phyloP scores from a whole-genome alignment of 2,329 filamentous ascomycete species.

The Arthrobotrys conoides region DNA sequence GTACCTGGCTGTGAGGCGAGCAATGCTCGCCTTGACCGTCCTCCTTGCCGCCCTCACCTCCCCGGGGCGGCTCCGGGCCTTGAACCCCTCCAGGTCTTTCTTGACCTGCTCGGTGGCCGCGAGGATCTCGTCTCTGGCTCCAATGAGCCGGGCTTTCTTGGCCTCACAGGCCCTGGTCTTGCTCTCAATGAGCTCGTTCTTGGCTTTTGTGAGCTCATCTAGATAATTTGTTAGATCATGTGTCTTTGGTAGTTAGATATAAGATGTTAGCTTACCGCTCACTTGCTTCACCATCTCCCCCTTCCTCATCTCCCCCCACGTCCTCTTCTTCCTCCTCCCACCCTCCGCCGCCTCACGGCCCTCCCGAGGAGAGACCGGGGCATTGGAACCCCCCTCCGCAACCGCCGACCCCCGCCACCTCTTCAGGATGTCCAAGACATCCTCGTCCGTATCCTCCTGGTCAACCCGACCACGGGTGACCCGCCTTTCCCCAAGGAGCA shows the following conservation, averaged over 20 bases:
- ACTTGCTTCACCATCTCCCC: constrained; percentile 30
- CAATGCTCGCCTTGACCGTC: background rate
- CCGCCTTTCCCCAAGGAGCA: constrained; percentile 3
- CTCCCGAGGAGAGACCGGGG: constrained; percentile 21
- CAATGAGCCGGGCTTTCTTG: constrained; percentile 22
- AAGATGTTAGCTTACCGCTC: constrained; percentile 9
- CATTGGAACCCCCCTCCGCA: constrained; percentile 13
- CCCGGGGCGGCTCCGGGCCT: constrained; percentile 1
- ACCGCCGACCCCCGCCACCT: constrained; percentile 34
- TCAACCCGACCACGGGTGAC: background rate
- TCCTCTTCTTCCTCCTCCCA: background rate
- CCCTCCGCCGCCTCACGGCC: constrained; percentile 1
- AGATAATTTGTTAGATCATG: constrained; percentile 8
- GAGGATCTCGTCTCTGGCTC: constrained; percentile 5
- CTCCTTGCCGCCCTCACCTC: constrained; percentile 4
- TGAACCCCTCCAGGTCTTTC: constrained; percentile 18
- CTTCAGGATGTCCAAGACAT: constrained; percentile 34
- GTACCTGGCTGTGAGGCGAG: constrained; percentile 9
- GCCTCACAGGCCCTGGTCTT: constrained; percentile 8
- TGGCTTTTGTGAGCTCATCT: constrained; percentile 9
- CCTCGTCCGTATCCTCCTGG: constrained; percentile 2
- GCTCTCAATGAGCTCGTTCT: background rate
- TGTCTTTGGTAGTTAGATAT: background rate
- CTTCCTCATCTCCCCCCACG: constrained; percentile 19
- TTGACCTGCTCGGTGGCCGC: constrained; percentile 9